Evolutionary conservation across 2,329 filamentous ascomycete genomes (phyloP).

Genomic region (Cladophialophora carrionii): DNA sequence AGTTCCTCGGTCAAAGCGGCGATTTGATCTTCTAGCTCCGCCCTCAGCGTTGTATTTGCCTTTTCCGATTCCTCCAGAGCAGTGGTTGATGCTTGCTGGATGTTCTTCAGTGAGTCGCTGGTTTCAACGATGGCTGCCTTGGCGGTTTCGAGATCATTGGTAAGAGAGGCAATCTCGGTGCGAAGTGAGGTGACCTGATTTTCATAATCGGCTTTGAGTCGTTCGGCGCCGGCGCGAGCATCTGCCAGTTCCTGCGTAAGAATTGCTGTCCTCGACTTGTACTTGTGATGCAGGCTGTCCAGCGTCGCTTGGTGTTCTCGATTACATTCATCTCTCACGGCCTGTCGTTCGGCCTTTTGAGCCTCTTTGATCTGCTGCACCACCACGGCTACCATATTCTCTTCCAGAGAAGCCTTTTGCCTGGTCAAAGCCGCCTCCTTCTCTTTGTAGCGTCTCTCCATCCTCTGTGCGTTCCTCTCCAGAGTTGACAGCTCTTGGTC

Average conservation of each 20-base stretch:
- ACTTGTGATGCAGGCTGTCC: conserved; percentile 34
- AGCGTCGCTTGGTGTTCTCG: conserved; percentile 25
- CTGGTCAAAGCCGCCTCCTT: conserved; percentile 31
- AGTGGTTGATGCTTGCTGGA: conserved; percentile 27
- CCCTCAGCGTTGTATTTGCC: conserved; percentile 27
- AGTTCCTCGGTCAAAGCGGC: conserved; percentile 70
- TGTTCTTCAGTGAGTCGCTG: conserved; percentile 26
- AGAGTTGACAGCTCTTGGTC: conserved; percentile 31
- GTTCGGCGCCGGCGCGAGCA: conserved; percentile 26
- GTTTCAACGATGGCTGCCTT: conserved; percentile 31
- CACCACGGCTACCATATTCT: conserved; percentile 34
- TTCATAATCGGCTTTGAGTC: conserved; percentile 27
- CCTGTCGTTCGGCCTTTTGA: conserved; percentile 30
- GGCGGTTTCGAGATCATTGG: conserved; percentile 31
- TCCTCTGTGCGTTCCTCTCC: conserved; percentile 40
- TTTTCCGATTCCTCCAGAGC: conserved; percentile 31
- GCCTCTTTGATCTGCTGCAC: conserved; percentile 36
- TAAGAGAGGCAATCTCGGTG: conserved; percentile 23
- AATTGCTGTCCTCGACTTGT: conserved; percentile 33
- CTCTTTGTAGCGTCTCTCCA: conserved; percentile 36
- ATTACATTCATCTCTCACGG: conserved; percentile 26
- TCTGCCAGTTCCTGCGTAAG: conserved; percentile 32
- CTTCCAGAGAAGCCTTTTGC: conserved; percentile 32
- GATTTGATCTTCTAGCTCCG: conserved; percentile 72
- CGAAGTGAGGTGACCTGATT: conserved; percentile 27